phyloP scores from a whole-genome alignment of 352 stramenopile species.

The Globisporangium takayamanum region DNA sequence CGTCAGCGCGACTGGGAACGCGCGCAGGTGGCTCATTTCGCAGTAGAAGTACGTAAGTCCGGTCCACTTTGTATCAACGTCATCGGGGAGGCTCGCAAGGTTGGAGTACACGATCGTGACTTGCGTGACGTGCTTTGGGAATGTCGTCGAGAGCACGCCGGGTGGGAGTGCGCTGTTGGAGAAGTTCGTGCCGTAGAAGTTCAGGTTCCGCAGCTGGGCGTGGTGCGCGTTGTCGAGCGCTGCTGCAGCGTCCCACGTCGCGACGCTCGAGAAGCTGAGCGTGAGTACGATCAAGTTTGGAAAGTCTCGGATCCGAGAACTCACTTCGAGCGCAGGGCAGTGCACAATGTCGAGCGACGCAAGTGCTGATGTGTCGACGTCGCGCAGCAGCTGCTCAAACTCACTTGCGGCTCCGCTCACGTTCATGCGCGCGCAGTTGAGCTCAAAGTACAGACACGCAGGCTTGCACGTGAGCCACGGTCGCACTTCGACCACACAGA shows the following conservation, averaged over 20 bases:
- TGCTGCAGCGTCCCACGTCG: conserved; percentile 17
- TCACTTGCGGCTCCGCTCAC: conserved; percentile 11
- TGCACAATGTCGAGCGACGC: conserved; percentile 29
- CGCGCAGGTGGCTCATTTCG: conserved; percentile 2
- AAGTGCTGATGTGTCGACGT: conserved; percentile 19
- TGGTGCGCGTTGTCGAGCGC: conserved; percentile 19
- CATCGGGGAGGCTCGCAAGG: conserved; percentile 19
- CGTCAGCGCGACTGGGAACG: conserved; percentile 2
- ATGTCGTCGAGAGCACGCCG: conserved; percentile 23
- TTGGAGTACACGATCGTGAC: conserved; percentile 31
- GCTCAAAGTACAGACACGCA: conserved; percentile 23
- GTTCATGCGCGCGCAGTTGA: conserved; percentile 16
- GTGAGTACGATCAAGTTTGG: conserved; percentile 26
- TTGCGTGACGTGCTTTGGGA: conserved; percentile 14
- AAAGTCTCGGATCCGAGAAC: conserved; percentile 20
- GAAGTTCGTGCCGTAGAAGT: conserved; percentile 24
- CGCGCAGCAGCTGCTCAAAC: conserved; percentile 11
- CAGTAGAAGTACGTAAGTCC: conserved; percentile 8
- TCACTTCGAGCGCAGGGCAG: conserved; percentile 27
- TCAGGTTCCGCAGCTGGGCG: conserved; percentile 18
- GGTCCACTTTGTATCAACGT: conserved; percentile 32
- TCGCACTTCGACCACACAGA: conserved; percentile 24
- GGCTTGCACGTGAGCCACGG: conserved; percentile 22
- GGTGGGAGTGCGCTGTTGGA: conserved; percentile 21
- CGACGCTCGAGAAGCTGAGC: conserved; percentile 35